Evolutionary conservation across 352 stramenopile species (phyloP).

Genomic region (Phytophthora kernoviae): DNA sequence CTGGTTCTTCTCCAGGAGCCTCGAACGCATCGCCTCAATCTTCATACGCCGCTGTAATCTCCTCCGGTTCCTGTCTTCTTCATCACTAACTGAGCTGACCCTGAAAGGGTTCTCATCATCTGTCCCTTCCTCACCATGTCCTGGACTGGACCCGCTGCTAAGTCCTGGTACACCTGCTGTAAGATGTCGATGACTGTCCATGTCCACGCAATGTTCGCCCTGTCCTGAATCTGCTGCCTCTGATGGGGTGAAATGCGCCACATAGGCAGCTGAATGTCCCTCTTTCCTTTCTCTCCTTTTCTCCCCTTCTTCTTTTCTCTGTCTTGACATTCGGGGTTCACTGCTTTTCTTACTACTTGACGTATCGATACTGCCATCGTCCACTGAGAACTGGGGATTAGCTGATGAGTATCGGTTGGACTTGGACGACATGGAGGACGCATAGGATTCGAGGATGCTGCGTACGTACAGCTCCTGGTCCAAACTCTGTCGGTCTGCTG

Average conservation of each 20-base stretch:
- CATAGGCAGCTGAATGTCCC: slow-evolving; percentile 21
- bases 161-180: slow-evolving; percentile 11
- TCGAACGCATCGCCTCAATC: slow-evolving; percentile 60
- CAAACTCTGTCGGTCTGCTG: slow-evolving; percentile 22
- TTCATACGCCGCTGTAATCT: slow-evolving; percentile 58
- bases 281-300: slow-evolving; percentile 13
- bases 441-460: slow-evolving; percentile 78
- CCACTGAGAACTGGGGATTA: slow-evolving; percentile 29
- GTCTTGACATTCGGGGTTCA: slow-evolving; percentile 7
- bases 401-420: slow-evolving; percentile 51
- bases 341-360: slow-evolving; percentile 24
- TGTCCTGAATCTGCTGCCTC: slow-evolving; percentile 15
- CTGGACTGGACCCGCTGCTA: slow-evolving; percentile 17
- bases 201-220: slow-evolving; percentile 28
- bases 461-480: slow-evolving; percentile 77
- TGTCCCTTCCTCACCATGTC: slow-evolving; percentile 14
- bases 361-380: slow-evolving; percentile 14
- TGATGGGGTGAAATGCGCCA: slow-evolving; percentile 36
- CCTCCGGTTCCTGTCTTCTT: slow-evolving; percentile 51
- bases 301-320: slow-evolving; percentile 11
- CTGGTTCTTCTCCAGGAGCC: slow-evolving; percentile 58
- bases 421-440: slow-evolving; percentile 69
- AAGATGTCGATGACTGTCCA: slow-evolving; percentile 22
- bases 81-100: slow-evolving; percentile 29
- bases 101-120: slow-evolving; percentile 20